Evolutionary conservation across 352 stramenopile genomes (phyloP).

Genomic region (Pythium apleroticum): DNA sequence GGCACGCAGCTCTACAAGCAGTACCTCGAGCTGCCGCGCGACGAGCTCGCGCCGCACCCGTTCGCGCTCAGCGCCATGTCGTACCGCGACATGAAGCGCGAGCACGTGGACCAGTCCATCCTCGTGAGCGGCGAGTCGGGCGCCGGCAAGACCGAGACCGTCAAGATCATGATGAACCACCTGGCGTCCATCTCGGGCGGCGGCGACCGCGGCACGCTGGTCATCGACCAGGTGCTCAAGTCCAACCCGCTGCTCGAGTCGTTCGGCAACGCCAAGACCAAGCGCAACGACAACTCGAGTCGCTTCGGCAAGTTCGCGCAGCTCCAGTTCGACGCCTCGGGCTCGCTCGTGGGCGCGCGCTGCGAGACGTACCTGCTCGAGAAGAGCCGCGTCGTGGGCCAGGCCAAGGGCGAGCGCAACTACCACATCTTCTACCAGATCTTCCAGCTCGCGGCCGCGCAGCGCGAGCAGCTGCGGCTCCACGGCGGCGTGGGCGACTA

Average conservation of each 20-base stretch:
- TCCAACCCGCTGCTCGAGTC: conserved; percentile 76
- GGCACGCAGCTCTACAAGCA: conserved; percentile 58
- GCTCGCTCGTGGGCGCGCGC: conserved; percentile 62
- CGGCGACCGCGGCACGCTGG: conserved; percentile 59
- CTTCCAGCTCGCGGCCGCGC: conserved; percentile 49
- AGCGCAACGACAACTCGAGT: conserved; percentile 82
- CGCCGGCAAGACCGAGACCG: conserved; percentile 31
- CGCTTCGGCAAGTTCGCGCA: conserved; percentile 83
- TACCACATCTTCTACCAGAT: conserved; percentile 99
- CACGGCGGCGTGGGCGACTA: conserved; percentile 61
- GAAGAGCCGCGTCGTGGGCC: conserved; percentile 93
- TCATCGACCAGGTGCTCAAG: conserved; percentile 81
- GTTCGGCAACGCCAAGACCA: conserved; percentile 83
- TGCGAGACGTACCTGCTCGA: conserved; percentile 95
- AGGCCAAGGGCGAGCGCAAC: conserved; percentile 92
- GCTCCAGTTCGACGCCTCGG: conserved; percentile 66
- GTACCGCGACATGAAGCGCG: conserved; percentile 76
- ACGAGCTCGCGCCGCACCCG: conserved; percentile 59
- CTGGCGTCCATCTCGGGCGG: conserved; percentile 74
- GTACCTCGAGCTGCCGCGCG: conserved; percentile 55
- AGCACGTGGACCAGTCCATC: conserved; percentile 74
- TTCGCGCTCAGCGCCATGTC: conserved; percentile 69
- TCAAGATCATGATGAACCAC: conserved; percentile 92
- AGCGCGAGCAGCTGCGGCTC: conserved; percentile 56
- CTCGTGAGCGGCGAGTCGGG: conserved; percentile 22